Conservation (phyloP, 768 basidiomycete genomes). For the Holtermanniella nyarrowii region DNA sequence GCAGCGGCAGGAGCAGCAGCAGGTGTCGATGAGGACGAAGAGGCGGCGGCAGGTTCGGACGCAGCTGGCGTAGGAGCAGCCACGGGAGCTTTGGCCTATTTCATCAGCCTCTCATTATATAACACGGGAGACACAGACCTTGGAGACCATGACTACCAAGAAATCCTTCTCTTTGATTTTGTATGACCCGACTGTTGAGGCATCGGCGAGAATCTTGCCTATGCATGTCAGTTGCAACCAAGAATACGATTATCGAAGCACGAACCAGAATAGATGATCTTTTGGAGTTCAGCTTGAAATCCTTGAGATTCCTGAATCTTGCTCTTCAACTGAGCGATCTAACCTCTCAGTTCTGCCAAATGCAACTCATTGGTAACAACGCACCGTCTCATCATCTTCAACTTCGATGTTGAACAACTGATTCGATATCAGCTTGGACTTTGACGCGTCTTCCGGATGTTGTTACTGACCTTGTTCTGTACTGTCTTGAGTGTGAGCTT, state of each 20-base stretch:
- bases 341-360: conserved; percentile 5
- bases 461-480: conserved; percentile 53
- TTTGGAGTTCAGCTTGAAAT: conserved; percentile 65
- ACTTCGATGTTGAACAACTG: conserved; percentile 78
- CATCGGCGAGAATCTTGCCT: conserved; percentile 88
- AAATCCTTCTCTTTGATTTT: conserved; percentile 98
- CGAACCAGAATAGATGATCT: conserved; percentile 88
- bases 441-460: background rate
- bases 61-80: conserved; percentile 36
- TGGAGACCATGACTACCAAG: conserved; percentile 96
- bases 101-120: conserved; percentile 8
- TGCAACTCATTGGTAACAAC: conserved; percentile 1
- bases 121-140: conserved; percentile 49
- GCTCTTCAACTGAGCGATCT: conserved; percentile 62
- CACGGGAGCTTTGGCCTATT: conserved; percentile 40
- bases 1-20: conserved; percentile 38
- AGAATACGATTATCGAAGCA: background rate
- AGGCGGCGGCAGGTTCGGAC: conserved; percentile 33
- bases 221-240: conserved; percentile 4
- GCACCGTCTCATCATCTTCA: conserved; percentile 57
- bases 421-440: background rate
- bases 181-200: conserved; percentile 75
- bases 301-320: conserved; percentile 71
- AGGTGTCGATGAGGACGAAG: conserved; percentile 26
- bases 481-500: conserved; percentile 93